These are phyloP conservation scores for Acanthamoeba castellanii DNA, from an alignment of 208 protist species.

Conservation along the genomic window DNA sequence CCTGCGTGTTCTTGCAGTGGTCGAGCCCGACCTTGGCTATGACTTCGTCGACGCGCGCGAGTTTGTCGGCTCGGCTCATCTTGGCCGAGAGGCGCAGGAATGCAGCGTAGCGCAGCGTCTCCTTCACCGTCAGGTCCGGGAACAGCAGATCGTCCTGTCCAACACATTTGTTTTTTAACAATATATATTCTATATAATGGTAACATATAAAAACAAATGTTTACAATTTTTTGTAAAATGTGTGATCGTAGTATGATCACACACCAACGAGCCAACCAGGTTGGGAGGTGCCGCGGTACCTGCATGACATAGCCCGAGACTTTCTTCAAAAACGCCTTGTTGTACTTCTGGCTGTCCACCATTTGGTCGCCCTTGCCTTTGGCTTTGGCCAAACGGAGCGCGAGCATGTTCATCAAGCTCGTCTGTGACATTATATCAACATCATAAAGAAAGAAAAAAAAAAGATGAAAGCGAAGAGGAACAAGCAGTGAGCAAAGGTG, in stretches of 20 bases:
- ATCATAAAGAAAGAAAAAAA: not conserved
- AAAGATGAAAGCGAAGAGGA: too few relatives aligned
- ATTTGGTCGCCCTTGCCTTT: constrained; percentile 53
- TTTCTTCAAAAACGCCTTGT: constrained; percentile 46
- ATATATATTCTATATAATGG: too few relatives aligned
- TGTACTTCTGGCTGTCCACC: constrained; percentile 61
- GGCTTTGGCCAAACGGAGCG: constrained; percentile 19
- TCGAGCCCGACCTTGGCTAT: constrained; percentile 68
- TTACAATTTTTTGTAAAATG: too few relatives aligned
- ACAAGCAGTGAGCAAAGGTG: too few relatives aligned
- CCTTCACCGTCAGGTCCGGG: constrained; percentile 76
- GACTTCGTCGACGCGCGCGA: constrained; percentile 41
- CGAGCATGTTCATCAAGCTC: constrained; percentile 69
- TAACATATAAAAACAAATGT: too few relatives aligned
- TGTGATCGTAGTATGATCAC: not conserved
- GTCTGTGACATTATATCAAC: too few relatives aligned
- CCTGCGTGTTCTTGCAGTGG: constrained; percentile 34
- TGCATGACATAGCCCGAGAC: constrained; percentile 69
- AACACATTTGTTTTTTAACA: not conserved
- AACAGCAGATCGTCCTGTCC: constrained; percentile 78
- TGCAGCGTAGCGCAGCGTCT: constrained; percentile 75
- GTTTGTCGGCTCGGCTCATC: constrained; percentile 44
- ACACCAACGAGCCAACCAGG: not conserved
- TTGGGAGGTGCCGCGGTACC: not conserved
- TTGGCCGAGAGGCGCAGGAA: constrained; percentile 57